Base-by-base conservation (phyloP, 495 filamentous ascomycete genomes). In the Apodospora peruviana region DNA sequence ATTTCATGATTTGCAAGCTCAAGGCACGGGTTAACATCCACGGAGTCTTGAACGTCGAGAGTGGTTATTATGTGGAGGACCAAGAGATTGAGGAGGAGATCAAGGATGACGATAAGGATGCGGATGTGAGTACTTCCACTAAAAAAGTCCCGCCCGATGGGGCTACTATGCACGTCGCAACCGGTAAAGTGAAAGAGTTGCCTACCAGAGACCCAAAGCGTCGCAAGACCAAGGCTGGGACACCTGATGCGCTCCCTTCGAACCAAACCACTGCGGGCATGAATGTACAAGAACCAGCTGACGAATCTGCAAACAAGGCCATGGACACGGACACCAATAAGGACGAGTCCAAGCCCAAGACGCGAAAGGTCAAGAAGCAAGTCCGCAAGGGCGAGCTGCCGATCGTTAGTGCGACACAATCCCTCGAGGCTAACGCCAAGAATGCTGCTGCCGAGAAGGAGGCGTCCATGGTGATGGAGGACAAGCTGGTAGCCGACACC, bases 1-100 rank as follows among this genome's bases (percentile, higher is more conserved):
- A 95, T 59, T 95, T 95, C 67, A 95, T 95, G 89, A 95, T 99
- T 59, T 99, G 93, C 84, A 99, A 99, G 77, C 84, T 99, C 48
- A 99, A 99, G 81, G 94, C 94, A 27, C 82, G 93, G 44, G 81
- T 99, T 40, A 99, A 99, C 74, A 79, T 96, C 54, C 91, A 97
- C 73, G 93, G 93, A 62, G 83, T 97, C 44, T 76, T 99, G 51
- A 97, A 97, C 64, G 87, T 99, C 11, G 93, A 97, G 76, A 89
- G 84, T 45, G 93, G 91, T 45, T 99, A 97, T 75, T 96, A 87
- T 60, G 93, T 99, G 45, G 93, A 99, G 76, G 93, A 99, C 57
- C 83, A 95, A 61, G 93, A 99, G 68, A 82, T 99, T 51, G 93
- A 99, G 74, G 93, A 97, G 74, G 89, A 91, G 53, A 73, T 96